Percentiles rank a stretch among this genome's conserved stretches.
phyloP scores from a whole-genome alignment of 108 stramenopile species.

The Cyclotella kingstonii region DNA sequence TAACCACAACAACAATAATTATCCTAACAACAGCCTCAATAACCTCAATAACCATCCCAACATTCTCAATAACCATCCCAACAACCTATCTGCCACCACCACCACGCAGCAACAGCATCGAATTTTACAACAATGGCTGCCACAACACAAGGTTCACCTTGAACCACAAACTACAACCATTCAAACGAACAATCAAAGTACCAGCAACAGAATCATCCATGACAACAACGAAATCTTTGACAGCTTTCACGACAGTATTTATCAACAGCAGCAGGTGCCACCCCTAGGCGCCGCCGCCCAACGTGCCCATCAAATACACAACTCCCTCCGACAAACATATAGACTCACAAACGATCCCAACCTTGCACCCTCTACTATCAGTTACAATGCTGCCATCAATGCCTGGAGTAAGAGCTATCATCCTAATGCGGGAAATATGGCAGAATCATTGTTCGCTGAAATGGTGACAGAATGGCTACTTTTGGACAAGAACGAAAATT shows the following conservation, averaged over 20 bases:
- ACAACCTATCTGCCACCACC: too few species aligned
- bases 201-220: not conserved
- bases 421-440: constrained; percentile 44
- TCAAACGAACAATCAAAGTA: not conserved
- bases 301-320: constrained; percentile 63
- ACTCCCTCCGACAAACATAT: constrained; percentile 46
- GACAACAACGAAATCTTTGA: not conserved
- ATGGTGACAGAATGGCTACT: constrained; percentile 52
- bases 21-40: not conserved
- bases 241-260: not conserved
- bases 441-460: constrained; percentile 57
- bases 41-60: constrained; percentile 6
- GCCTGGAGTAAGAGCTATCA: constrained; percentile 63
- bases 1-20: too few species aligned
- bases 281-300: constrained; percentile 56
- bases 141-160: too few species aligned
- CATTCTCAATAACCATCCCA: too few species aligned
- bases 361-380: constrained; percentile 52
- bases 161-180: too few species aligned
- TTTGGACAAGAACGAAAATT: constrained; percentile 11
- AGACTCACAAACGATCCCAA: constrained; percentile 38
- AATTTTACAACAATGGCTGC: constrained; percentile 1
- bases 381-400: constrained; percentile 66
- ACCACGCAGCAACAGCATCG: not conserved
- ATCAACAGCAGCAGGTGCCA: constrained; percentile 8